Base-by-base conservation (phyloP, 768 basidiomycete genomes). In the Kwoniella dendrophila region DNA sequence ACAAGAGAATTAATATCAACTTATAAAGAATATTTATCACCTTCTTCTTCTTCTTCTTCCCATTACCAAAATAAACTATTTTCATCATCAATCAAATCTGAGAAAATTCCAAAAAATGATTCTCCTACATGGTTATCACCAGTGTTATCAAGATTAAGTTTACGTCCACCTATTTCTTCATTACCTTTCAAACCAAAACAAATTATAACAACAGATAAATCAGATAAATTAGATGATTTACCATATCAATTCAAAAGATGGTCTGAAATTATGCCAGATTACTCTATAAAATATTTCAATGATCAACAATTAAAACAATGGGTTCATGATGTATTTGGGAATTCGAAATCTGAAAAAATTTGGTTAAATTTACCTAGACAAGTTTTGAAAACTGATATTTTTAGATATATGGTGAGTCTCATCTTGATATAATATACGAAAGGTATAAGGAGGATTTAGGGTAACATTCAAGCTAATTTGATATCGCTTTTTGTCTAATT, bases 331-430 rank as follows among this genome's bases (percentile, higher is more conserved):
- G 34, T 62, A 34, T 74, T 74, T 64, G 72, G 72, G 3, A 65
- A 62, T 4, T 64, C 67, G 7, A 60, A 56, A 30, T 69, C 60
- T 20, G 61, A 71, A 49, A 62, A 59, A 52, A 66, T 74, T 18
- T 74, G 72, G 72, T 20, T 54, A 1, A 48, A 40, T 22, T 50
- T 74, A 55, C 72, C 72, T 18, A 62, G 70, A 52, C 54, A 51
- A 18, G 72, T 74, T 6, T 56, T 74, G 51, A 71, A 74, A 51
- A 69, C 69, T 14, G 72, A 74, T 59, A 52, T 71, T 12, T 71
- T 74, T 43, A 64, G 71, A 63, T 73, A 73, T 49, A 70, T 73
- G 64, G 66, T 66, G 59, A 27, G 65, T 43, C 30, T 11, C 26
- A 2, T 48, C 45, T 20, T 48, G n/a, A 48, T 12, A 34, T 0